Conservation (phyloP, 2,329 filamentous ascomycete genomes). For the Acrocalymma vagum region DNA sequence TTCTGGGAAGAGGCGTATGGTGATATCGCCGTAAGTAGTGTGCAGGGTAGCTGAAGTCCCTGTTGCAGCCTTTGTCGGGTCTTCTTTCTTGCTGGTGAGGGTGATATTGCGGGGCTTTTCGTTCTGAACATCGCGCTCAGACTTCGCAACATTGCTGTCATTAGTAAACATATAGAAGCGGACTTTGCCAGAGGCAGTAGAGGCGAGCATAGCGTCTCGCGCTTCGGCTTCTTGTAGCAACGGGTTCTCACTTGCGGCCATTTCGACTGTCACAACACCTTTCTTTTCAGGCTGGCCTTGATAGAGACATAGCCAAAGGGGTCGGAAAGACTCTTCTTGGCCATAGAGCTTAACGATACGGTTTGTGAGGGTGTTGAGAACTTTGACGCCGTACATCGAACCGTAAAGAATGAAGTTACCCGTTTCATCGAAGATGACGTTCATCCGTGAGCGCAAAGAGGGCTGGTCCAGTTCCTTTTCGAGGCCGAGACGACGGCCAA, state of each 20-base stretch:
- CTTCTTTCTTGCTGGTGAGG: constrained; percentile 50
- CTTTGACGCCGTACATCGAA: constrained; percentile 90
- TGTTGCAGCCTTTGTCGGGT: constrained; percentile 71
- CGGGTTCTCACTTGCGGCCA: constrained; percentile 95
- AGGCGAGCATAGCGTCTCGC: constrained; percentile 86
- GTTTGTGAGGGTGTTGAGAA: constrained; percentile 95
- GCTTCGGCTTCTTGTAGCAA: constrained; percentile 90
- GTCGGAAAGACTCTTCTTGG: constrained; percentile 85
- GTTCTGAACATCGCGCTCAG: constrained; percentile 87
- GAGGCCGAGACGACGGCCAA: constrained; percentile 84
- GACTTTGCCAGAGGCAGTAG: constrained; percentile 84
- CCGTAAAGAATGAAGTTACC: constrained; percentile 95
- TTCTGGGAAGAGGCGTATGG: constrained; percentile 90
- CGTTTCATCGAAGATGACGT: constrained; percentile 94
- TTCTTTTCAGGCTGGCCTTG: constrained; percentile 97
- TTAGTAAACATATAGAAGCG: constrained; percentile 99
- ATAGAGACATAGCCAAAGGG: constrained; percentile 85
- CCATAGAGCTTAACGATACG: constrained; percentile 90
- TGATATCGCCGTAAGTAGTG: constrained; percentile 93
- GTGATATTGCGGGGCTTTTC: constrained; percentile 81
- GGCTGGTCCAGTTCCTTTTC: constrained; percentile 86
- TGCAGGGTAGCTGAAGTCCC: constrained; percentile 86
- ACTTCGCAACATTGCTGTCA: constrained; percentile 67
- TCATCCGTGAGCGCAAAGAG: constrained; percentile 73
- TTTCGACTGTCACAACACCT: constrained; percentile 89